Base-by-base conservation (phyloP, 2,329 filamentous ascomycete genomes). In the Colletotrichum sp. region DNA sequence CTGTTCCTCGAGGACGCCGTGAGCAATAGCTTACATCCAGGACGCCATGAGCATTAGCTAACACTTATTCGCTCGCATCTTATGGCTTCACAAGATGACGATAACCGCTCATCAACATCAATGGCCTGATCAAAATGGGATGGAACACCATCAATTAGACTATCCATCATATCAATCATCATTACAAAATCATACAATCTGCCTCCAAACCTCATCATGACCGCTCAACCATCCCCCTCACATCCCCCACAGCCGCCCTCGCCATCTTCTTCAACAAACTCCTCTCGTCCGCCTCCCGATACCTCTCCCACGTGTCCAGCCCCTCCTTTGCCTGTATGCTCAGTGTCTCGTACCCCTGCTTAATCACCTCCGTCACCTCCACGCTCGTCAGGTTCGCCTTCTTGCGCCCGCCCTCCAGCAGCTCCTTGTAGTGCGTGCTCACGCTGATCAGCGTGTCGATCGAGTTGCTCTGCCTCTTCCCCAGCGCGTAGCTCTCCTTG, bases 301-400 rank as follows among this genome's bases (percentile, higher is more conserved):
- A 99, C 82, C 90, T 92, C 78, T 95, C 94, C 95, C 95, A 98
- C 48, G 93, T 92, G 83, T 96, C 96, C 79, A 98, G 84, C 0
- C 95, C 96, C 82, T 98, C 96, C 80, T 93, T 95, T 0, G 95
- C 93, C 84, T 98, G 95, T 71, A 99, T 98, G 78, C 94, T 96
- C 80, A 99, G 85, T 43, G 96, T 98, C 84, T 99, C 96, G 82
- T 99, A 99, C 0, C 97, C 97, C 83, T 98, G 94, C 86, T 98
- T 98, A 84, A 99, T 99, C 32, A 98, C 94, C 78, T 94, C 94
- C 57, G 94, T 93, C 52, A 99, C 96, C 83, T 98, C 94, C 66
- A 92, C 89, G 48, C 94, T 96, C 74, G 95, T 98, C 75, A 98
- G 86, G 79, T 94, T 94, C 76, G 91, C 90, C 79, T 85, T 89